Evolutionary conservation across 371 early-diverging fungal species (phyloP).

Genomic region (Sporodiniella umbellata): DNA sequence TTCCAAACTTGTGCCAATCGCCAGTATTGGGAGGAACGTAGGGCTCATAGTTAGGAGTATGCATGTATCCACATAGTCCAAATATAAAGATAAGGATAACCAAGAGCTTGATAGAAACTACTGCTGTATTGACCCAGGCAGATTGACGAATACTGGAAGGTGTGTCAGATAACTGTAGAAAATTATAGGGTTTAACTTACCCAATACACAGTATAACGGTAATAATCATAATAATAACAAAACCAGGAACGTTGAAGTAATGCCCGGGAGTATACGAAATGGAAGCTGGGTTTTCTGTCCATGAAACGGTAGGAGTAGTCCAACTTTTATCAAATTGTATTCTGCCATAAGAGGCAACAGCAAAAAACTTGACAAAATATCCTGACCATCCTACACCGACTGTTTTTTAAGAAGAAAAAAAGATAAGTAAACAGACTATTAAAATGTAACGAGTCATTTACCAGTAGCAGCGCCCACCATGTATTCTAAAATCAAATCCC

Average conservation of each 20-base stretch:
- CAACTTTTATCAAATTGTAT: conserved; percentile 42
- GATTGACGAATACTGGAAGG: conserved; percentile 71
- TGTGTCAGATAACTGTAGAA: neutral
- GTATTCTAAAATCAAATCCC: conserved; percentile 86
- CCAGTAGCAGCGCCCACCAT: conserved; percentile 74
- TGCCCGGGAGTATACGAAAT: conserved; percentile 46
- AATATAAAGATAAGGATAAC: conserved; percentile 82
- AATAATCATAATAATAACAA: conserved; percentile 59
- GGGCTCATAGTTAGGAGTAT: conserved; percentile 69
- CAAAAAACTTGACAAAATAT: conserved; percentile 69
- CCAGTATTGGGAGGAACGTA: conserved; percentile 70
- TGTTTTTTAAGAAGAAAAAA: neutral
- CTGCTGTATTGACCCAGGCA: conserved; percentile 63
- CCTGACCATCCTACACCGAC: conserved; percentile 74
- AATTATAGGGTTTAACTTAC: conserved; percentile 13
- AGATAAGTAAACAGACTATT: neutral
- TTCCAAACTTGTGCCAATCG: conserved; percentile 62
- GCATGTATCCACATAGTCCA: conserved; percentile 59
- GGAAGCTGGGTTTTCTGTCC: conserved; percentile 38
- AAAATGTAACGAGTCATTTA: neutral
- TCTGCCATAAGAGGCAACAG: conserved; percentile 48
- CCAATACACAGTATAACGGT: conserved; percentile 65
- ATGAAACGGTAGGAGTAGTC: conserved; percentile 64
- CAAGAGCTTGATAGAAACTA: conserved; percentile 72
- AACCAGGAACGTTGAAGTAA: conserved; percentile 75